phyloP scores from a whole-genome alignment of 768 basidiomycete genomes.

The Candolleomyces aberdarensis region DNA sequence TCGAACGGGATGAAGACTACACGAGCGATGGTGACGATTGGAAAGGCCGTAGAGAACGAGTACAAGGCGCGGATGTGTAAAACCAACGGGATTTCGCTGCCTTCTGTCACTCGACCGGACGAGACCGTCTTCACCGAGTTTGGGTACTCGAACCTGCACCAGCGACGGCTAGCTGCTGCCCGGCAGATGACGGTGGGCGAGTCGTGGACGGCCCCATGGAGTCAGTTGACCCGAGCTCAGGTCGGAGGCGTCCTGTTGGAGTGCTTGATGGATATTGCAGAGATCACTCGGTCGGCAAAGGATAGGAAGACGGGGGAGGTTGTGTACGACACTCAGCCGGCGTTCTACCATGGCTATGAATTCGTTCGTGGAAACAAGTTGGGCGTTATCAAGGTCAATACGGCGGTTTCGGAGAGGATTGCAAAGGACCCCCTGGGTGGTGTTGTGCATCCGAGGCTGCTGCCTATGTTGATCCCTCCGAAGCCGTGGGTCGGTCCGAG shows the following conservation, averaged over 20 bases:
- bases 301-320: slow-evolving; percentile 58
- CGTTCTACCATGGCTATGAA: slow-evolving; percentile 90
- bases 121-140: slow-evolving; percentile 52
- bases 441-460: slow-evolving; percentile 85
- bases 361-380: slow-evolving; percentile 91
- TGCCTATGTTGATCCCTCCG: slow-evolving; percentile 94
- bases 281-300: slow-evolving; percentile 57
- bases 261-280: slow-evolving; percentile 80
- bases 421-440: slow-evolving; percentile 68
- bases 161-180: slow-evolving; percentile 63
- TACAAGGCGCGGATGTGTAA: slow-evolving; percentile 83
- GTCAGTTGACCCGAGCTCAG: slow-evolving; percentile 68
- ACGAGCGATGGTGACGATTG: slow-evolving; percentile 74
- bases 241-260: slow-evolving; percentile 84
- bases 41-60: slow-evolving; percentile 85
- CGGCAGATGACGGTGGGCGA: slow-evolving; percentile 64
- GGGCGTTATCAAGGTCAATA: slow-evolving; percentile 88
- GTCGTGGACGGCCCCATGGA: slow-evolving; percentile 81
- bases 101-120: slow-evolving; percentile 24
- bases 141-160: slow-evolving; percentile 60
- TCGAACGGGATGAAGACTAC: slow-evolving; percentile 86
- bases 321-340: slow-evolving; percentile 81
- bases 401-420: slow-evolving; percentile 71
- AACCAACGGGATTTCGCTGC: slow-evolving; percentile 54
- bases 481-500: slow-evolving; percentile 80